Evolutionary conservation across 768 basidiomycete genomes (phyloP).

Genomic region (Cystobasidium ongulense): DNA sequence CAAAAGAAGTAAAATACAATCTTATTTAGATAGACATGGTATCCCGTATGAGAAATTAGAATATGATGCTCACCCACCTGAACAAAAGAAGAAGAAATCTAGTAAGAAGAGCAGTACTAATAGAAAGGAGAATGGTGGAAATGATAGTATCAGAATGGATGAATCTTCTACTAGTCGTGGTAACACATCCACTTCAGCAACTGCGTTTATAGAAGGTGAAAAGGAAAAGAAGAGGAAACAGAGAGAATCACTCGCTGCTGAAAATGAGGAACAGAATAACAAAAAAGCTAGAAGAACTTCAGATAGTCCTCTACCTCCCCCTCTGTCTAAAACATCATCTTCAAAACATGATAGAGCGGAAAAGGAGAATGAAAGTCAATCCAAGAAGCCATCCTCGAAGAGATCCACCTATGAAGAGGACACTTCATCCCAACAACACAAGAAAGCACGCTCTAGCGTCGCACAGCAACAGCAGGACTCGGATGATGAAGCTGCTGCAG

Average conservation of each 20-base stretch:
- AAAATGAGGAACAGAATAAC: not conserved
- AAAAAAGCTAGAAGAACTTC: not conserved
- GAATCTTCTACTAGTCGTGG: too few relatives aligned
- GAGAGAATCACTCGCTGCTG: not conserved
- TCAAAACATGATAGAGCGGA: not conserved
- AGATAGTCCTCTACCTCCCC: not conserved
- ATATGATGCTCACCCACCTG: not conserved
- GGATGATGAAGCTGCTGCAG: not conserved
- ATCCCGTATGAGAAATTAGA: not conserved
- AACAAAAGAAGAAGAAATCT: not conserved
- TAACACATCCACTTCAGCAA: not conserved
- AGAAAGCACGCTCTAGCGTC: not conserved
- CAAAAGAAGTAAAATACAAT: not conserved
- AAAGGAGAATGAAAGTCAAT: not conserved
- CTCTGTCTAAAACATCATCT: not conserved
- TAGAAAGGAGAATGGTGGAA: not conserved
- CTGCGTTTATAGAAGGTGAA: not conserved
- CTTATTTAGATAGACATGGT: not conserved
- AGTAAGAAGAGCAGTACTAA: not conserved
- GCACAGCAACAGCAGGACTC: not conserved
- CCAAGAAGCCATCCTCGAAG: too few relatives aligned
- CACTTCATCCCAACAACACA: not conserved
- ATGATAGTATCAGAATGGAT: too few relatives aligned
- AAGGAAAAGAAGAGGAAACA: not conserved
- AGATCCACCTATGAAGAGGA: too few relatives aligned